A percentile compares a stretch with the other conserved stretches of the same genome.
These are phyloP conservation scores for Trametes sanguinea DNA, from an alignment of 768 basidiomycete species.

Conservation along the genomic window DNA sequence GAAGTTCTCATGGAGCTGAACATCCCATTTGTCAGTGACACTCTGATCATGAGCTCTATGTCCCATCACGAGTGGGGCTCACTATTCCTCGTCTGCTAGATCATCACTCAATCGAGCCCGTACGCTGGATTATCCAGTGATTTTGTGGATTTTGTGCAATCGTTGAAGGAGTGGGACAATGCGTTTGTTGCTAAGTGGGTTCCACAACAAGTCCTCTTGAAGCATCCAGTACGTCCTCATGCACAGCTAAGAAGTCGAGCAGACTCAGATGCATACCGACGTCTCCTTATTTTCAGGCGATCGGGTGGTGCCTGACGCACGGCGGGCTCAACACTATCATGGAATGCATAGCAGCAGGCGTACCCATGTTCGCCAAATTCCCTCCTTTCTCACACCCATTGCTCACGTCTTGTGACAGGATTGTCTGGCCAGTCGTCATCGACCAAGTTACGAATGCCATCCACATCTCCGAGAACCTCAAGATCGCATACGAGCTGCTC, in stretches of 20 bases:
- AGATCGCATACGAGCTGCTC: constrained; percentile 32
- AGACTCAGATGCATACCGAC: neutral
- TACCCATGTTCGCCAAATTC: constrained; percentile 1
- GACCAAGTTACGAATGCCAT: constrained; percentile 30
- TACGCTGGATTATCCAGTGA: neutral
- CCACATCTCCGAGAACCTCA: constrained; percentile 24
- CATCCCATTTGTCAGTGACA: constrained; percentile 21
- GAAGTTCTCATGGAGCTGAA: constrained; percentile 17
- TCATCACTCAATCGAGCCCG: neutral
- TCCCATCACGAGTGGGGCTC: too few species aligned
- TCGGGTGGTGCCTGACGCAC: constrained; percentile 14
- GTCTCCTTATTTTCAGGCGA: neutral
- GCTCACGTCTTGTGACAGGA: neutral
- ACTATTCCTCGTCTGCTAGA: neutral
- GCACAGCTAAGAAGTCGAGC: too few species aligned
- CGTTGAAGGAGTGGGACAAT: neutral
- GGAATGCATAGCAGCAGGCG: constrained; percentile 4
- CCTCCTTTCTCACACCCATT: too few species aligned
- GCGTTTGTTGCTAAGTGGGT: constrained; percentile 4
- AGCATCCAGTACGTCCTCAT: constrained; percentile 4
- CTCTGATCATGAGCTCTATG: neutral
- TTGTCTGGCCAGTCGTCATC: constrained; percentile 27
- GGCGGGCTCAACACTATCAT: constrained; percentile 13
- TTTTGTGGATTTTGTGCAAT: neutral
- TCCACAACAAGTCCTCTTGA: constrained; percentile 1